Percentiles rank a stretch among this genome's conserved stretches.
Evolutionary conservation across 441 rosid species (phyloP).

Genomic region (Erodium moschatum): DNA sequence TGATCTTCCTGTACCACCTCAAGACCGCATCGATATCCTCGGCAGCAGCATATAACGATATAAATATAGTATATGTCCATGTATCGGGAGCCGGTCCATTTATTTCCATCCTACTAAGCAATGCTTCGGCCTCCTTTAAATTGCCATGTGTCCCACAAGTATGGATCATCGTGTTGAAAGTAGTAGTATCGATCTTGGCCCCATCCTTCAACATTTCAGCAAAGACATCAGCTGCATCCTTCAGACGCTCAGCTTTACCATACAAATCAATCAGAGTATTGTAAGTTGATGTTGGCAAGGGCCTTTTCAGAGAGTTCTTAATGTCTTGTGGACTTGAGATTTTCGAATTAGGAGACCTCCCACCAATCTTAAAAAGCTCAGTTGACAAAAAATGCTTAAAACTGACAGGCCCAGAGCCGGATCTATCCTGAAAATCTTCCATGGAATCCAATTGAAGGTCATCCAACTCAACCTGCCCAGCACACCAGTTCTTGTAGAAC

Average conservation of each 20-base stretch:
- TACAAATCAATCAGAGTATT: constrained; percentile 82
- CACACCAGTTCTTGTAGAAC: constrained; percentile 71
- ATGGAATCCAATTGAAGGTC: constrained; percentile 38
- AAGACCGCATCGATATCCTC: constrained; percentile 63
- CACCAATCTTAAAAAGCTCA: constrained; percentile 70
- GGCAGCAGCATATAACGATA: constrained; percentile 59
- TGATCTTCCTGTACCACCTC: constrained; percentile 49
- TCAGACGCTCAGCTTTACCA: constrained; percentile 81
- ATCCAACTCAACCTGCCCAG: constrained; percentile 52
- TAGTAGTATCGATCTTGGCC: constrained; percentile 56
- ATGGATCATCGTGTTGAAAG: constrained; percentile 82
- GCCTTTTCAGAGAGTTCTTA: constrained; percentile 41
- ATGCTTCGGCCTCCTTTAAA: constrained; percentile 60
- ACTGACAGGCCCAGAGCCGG: constrained; percentile 44
- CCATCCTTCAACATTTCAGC: constrained; percentile 73
- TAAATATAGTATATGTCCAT: constrained; percentile 61
- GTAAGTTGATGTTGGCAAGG: constrained; percentile 56
- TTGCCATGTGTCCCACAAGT: constrained; percentile 76
- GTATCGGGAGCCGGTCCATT: constrained; percentile 63
- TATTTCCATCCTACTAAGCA: constrained; percentile 67
- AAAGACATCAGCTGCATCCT: constrained; percentile 68
- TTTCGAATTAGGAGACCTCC: constrained; percentile 42
- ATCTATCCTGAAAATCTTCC: constrained; percentile 31
- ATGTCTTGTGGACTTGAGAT: constrained; percentile 22
- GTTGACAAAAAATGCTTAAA: constrained; percentile 69